Base-by-base conservation (phyloP, 2,329 filamentous ascomycete species). In the Fusarium albosuccineum region DNA sequence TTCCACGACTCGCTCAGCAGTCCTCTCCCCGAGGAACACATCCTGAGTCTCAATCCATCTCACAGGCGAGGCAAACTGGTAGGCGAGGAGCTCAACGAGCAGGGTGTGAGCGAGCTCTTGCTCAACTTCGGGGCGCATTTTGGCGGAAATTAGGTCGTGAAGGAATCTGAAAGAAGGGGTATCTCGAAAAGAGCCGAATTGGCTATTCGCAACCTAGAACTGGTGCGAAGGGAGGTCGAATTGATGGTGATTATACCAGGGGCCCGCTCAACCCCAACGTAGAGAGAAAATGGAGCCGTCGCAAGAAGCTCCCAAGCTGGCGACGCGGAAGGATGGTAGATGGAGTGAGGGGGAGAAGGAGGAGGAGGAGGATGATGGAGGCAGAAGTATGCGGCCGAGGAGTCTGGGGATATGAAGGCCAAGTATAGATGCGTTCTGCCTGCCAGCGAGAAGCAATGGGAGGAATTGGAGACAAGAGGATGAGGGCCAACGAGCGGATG, bases 31-130 rank as follows among this genome's bases (percentile, higher is more conserved):
- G 74, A 99, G 92, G 77, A 99, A 96, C 74, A 99, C 96, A 95
- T 99, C 96, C 83, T 99, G 96, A 57, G 96, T 99, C 84, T 99
- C 96, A 82, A 99, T 99, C 96, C 96, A 99, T 90, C 96, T 91
- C 74, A 99, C 96, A 51, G 96, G 96, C 56, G 95, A 98, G 75
- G 96, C 96, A 81, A 99, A 99, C 80, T 99, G 96, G 83, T 98
- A 99, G 85, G 96, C 96, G 73, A 99, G 90, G 70, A 99, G 92
- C 90, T 99, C 96, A 71, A 99, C 93, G 79, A 99, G 92, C 82
- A 99, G 89, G 73, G 95, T 98, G 83, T 99, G 95, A 78, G 96
- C 92, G 81, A 99, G 92, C 86, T 99, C 96, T 84, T 99, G 96
- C 90, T 99, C 95, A 82, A 98, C 87, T 89, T 99, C 96, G 81